Conservation (phyloP, 2,329 filamentous ascomycete species). For the Arthrocladium fulminans region DNA sequence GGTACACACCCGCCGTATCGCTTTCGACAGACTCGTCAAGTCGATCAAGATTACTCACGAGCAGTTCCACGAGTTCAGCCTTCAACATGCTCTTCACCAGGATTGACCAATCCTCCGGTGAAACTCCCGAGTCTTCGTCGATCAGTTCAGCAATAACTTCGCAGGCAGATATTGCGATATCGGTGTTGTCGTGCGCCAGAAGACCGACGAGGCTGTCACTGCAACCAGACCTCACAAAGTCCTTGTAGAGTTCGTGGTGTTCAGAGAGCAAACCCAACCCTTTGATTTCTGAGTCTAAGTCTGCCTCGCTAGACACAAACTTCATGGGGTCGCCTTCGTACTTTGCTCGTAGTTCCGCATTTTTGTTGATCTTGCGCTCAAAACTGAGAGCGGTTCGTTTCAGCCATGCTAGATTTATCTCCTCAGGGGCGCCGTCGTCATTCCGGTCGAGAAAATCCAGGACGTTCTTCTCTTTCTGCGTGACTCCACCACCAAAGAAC, state of each 20-base stretch:
- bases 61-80: slow-evolving; percentile 62
- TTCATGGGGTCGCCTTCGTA: slow-evolving; percentile 71
- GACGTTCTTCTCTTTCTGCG: slow-evolving; percentile 67
- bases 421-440: slow-evolving; percentile 47
- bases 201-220: slow-evolving; percentile 67
- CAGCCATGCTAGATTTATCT: slow-evolving; percentile 76
- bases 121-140: slow-evolving; percentile 80
- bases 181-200: slow-evolving; percentile 89
- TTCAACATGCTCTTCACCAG: slow-evolving; percentile 59
- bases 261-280: slow-evolving; percentile 77
- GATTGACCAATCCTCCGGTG: slow-evolving; percentile 69
- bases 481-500: slow-evolving; percentile 91
- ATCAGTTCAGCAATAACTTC: slow-evolving; percentile 86
- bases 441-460: slow-evolving; percentile 77
- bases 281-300: slow-evolving; percentile 83
- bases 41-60: slow-evolving; percentile 68
- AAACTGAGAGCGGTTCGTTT: slow-evolving; percentile 72
- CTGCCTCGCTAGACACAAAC: slow-evolving; percentile 64
- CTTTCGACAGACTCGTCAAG: slow-evolving; percentile 63
- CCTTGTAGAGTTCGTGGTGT: slow-evolving; percentile 70
- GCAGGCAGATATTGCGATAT: slow-evolving; percentile 85
- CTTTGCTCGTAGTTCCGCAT: slow-evolving; percentile 78
- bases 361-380: slow-evolving; percentile 83
- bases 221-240: slow-evolving; percentile 68
- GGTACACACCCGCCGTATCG: slow-evolving; percentile 79